Conservation (phyloP, 441 rosid species). For the Erodium moschatum region DNA sequence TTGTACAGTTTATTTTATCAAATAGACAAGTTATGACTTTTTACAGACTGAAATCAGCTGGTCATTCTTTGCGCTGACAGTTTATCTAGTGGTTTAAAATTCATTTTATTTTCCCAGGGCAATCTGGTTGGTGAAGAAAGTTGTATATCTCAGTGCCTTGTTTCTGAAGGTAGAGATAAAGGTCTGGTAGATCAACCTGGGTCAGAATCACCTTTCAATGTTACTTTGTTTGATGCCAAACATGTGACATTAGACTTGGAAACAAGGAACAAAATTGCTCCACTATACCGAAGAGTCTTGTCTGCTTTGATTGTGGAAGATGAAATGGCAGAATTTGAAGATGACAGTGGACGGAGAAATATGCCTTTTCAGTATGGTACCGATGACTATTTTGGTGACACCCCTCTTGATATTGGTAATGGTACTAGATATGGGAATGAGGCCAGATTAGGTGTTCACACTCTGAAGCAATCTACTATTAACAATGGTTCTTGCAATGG, state of each 20-base stretch:
- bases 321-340: conserved; percentile 51
- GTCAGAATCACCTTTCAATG: conserved; percentile 33
- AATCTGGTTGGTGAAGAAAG: conserved; percentile 37
- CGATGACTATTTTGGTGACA: too few relatives aligned
- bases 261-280: conserved; percentile 48
- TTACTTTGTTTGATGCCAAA: conserved; percentile 27
- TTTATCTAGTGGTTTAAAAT: conserved; percentile 10
- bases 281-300: conserved; percentile 78
- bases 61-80: not conserved
- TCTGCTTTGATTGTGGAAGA: conserved; percentile 95
- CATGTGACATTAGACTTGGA: conserved; percentile 42
- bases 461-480: conserved; percentile 43
- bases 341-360: conserved; percentile 47
- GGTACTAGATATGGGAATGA: conserved; percentile 63
- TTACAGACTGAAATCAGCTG: conserved; percentile 39
- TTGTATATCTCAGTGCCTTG: conserved; percentile 22
- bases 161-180: conserved; percentile 34
- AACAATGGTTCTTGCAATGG: conserved; percentile 54
- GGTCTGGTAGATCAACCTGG: conserved; percentile 19
- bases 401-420: conserved; percentile 26
- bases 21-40: conserved; percentile 12
- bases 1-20: not conserved
- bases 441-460: conserved; percentile 50
- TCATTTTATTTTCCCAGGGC: conserved; percentile 34
- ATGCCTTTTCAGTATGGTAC: conserved; percentile 42